A percentile compares a stretch with the other conserved stretches of the same genome.
These are phyloP conservation scores for Carex arenaria DNA, from an alignment of 202 grass and related monocot species.

Conservation along the genomic window DNA sequence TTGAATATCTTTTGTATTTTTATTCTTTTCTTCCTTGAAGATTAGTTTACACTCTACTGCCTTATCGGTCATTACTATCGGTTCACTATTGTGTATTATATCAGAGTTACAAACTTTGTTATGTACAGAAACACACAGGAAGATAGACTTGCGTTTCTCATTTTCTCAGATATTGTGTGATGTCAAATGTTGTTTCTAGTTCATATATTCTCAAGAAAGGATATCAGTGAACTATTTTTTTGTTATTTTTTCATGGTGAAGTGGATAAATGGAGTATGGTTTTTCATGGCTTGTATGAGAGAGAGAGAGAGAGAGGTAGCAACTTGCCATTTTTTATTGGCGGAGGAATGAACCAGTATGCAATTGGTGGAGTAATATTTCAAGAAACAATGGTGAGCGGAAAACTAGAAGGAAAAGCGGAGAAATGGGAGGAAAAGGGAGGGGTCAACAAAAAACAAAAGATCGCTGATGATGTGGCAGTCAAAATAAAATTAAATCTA, in stretches of 20 bases:
- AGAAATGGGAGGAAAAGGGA: no score
- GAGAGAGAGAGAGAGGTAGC: no score
- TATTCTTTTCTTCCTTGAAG: background rate
- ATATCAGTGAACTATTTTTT: background rate
- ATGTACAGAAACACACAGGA: slow-evolving; percentile 11
- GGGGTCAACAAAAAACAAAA: no score
- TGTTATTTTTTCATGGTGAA: background rate
- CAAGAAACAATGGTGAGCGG: no score
- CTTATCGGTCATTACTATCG: background rate
- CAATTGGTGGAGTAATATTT: no score
- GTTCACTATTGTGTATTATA: slow-evolving; percentile 1
- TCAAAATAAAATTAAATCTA: no score
- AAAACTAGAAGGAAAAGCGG: no score
- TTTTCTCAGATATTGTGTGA: background rate
- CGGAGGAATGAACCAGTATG: no score
- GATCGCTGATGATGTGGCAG: no score
- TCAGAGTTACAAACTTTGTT: background rate
- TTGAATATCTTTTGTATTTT: background rate
- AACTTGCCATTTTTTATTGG: no score
- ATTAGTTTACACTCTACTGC: background rate
- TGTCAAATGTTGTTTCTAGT: background rate
- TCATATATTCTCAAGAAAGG: background rate
- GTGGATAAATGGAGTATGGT: background rate
- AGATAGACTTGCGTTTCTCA: background rate
- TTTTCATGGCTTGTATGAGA: no score